Evolutionary conservation across 805 yeast species (phyloP), one percentile per base, ranked within the genome.

Genomic region (Tetrapisispora namnaoensis): DNA sequence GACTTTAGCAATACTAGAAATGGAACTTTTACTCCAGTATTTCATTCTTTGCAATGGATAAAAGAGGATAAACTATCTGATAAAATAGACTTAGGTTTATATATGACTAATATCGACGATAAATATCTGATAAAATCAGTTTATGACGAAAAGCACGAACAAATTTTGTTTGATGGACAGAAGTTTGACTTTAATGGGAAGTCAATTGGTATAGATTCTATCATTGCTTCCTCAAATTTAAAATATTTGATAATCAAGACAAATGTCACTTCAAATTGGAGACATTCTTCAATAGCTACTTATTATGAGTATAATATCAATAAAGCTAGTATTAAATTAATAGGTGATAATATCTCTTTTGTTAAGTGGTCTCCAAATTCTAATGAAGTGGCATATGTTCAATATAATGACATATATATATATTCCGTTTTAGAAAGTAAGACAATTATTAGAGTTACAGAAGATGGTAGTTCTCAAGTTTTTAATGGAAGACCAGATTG

Each of bases 401-500:
- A 71, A 50, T 76, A 83, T 13, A 83, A 85, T 65, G 80, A 88
- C 59, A 74, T 89, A n/a, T 88, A 71, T 60, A 57, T 85, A 9
- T 75, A 74, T 48, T 72, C 77, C 35, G 50, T 69, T 2, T 42
- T 46, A 4, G 40, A 61, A 52, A 49, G 54, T 35, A 18, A 62
- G 18, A 54, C 68, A 0, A 56, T 69, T 0, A 67, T 58, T 5
- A 82, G 79, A 53, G 67, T 86, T 14, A 85, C 96, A 0, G 51
- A 52, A 38, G 93, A 85, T 58, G 95, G 95, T 16, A 80, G 81
- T 34, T 74, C 71, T 1, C 74, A 78, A 53, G 71, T 86, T 8
- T 87, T 88, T 67, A 84, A 89, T 61, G 96, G 96, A 2, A 82
- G 82, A 52, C 95, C 96, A 0, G 96, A 88, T 61, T 88, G 96